Evolutionary conservation across 495 filamentous ascomycete genomes (phyloP).

Genomic region (Annulohypoxylon bovei): DNA sequence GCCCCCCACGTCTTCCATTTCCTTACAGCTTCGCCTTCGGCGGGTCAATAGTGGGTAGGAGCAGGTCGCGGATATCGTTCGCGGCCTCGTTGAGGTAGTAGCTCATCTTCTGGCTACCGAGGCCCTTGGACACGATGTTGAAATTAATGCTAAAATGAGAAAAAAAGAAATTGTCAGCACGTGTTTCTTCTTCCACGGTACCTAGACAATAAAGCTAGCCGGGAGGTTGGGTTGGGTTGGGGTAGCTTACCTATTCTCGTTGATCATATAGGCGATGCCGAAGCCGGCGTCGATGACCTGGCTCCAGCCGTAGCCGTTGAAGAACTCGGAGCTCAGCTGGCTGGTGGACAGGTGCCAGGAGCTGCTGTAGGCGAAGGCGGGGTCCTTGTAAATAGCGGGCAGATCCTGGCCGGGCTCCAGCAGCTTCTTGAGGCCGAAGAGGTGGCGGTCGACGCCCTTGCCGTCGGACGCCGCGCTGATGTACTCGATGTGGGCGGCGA

Average conservation of each 20-base stretch:
- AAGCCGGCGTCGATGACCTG: constrained; percentile 97
- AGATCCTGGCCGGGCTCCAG: constrained; percentile 82
- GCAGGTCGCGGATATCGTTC: constrained; percentile 85
- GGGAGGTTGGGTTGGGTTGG: too few relatives aligned
- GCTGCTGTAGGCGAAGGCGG: constrained; percentile 81
- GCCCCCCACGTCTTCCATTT: neutral
- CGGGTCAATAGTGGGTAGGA: constrained; percentile 81
- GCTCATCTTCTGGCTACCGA: constrained; percentile 92
- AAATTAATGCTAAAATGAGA: constrained; percentile 79
- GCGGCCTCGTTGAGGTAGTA: constrained; percentile 95
- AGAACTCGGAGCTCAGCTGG: constrained; percentile 95
- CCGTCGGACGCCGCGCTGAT: constrained; percentile 89
- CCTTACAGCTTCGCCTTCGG: constrained; percentile 89
- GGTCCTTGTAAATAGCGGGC: constrained; percentile 86
- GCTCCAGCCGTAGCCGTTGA: constrained; percentile 99
- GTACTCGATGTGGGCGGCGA: constrained; percentile 87
- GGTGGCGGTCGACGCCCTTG: constrained; percentile 93
- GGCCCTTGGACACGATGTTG: constrained; percentile 95
- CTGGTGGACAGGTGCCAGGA: constrained; percentile 90
- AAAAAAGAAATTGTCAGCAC: constrained; percentile 6
- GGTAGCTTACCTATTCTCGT: constrained; percentile 80
- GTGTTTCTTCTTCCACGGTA: too few relatives aligned
- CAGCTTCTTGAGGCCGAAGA: constrained; percentile 95
- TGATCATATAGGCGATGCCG: constrained; percentile 99
- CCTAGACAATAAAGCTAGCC: neutral